A percentile compares a stretch with the other conserved stretches of the same genome.
phyloP scores from a whole-genome alignment of 2,329 filamentous ascomycete species.

The Epichloe sibirici region DNA sequence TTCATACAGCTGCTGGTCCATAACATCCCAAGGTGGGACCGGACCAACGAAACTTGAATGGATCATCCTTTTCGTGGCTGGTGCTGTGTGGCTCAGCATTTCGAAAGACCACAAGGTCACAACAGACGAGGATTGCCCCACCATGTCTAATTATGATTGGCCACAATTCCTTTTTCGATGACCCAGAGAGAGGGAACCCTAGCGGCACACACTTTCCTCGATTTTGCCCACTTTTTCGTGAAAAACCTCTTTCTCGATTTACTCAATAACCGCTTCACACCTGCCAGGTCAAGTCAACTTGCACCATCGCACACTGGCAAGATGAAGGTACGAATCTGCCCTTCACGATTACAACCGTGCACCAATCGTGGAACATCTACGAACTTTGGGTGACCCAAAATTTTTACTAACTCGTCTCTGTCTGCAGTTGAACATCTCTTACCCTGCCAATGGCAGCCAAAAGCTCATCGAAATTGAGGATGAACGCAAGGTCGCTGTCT shows the following conservation, averaged over 20 bases:
- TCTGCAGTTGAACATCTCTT: slow-evolving; percentile 54
- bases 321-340: slow-evolving; percentile 30
- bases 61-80: slow-evolving; percentile 2
- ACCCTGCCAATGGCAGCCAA: slow-evolving; percentile 99
- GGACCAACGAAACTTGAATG: no score
- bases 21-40: not conserved
- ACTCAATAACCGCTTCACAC: slow-evolving; percentile 22
- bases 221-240: slow-evolving; percentile 24
- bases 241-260: slow-evolving; percentile 7
- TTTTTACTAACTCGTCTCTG: slow-evolving; percentile 19
- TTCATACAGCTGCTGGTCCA: no score
- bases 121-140: not conserved
- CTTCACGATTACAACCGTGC: not conserved
- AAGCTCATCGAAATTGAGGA: slow-evolving; percentile 99
- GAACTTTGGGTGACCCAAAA: not conserved
- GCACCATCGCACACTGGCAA: slow-evolving; percentile 34
- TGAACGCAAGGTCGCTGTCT: slow-evolving; percentile 97
- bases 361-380: not conserved
- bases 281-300: slow-evolving; percentile 31
- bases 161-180: not conserved
- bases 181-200: slow-evolving; percentile 22
- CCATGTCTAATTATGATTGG: slow-evolving; percentile 20
- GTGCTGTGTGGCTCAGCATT: not conserved
- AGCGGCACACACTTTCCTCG: slow-evolving; percentile 30
- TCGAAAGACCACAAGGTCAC: not conserved